These are phyloP conservation scores for Quercus ilex DNA, from an alignment of 306 rosid species.

Conservation along the genomic window DNA sequence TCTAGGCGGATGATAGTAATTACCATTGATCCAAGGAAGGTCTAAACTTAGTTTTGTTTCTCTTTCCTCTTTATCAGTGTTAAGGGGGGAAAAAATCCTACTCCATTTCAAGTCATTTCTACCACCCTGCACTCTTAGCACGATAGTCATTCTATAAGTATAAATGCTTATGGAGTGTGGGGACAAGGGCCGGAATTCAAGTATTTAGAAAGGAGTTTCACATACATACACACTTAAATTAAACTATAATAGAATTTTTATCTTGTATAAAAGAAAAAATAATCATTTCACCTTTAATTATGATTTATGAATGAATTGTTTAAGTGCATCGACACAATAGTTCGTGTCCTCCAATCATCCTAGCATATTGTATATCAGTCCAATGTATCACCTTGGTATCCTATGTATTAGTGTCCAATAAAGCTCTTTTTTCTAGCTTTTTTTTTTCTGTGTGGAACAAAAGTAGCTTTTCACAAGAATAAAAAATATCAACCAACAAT, in stretches of 20 bases:
- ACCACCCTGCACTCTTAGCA: fast-evolving
- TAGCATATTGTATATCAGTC: neutral
- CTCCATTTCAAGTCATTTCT: neutral
- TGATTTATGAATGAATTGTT: too few relatives aligned
- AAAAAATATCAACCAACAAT: constrained; percentile 5
- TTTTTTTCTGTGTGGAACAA: neutral
- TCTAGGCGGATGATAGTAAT: too few relatives aligned
- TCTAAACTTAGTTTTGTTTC: too few relatives aligned
- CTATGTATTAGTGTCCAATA: neutral
- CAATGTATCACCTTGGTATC: neutral
- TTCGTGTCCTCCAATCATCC: neutral
- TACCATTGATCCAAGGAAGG: too few relatives aligned
- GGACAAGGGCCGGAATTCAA: fast-evolving
- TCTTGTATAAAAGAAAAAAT: too few relatives aligned
- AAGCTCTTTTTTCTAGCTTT: neutral
- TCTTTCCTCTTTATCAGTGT: neutral
- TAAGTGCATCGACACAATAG: neutral
- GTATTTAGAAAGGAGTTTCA: too few relatives aligned
- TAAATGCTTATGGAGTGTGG: too few relatives aligned
- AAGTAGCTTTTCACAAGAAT: constrained; percentile 10
- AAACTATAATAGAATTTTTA: too few relatives aligned
- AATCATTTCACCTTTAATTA: neutral
- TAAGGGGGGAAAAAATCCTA: neutral
- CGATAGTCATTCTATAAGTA: too few relatives aligned
- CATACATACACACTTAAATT: too few relatives aligned